A percentile compares a stretch with the other conserved stretches of the same genome.
These are phyloP conservation scores for Cronartium quercuum DNA, from an alignment of 1,284 basidiomycete species.

Conservation along the genomic window DNA sequence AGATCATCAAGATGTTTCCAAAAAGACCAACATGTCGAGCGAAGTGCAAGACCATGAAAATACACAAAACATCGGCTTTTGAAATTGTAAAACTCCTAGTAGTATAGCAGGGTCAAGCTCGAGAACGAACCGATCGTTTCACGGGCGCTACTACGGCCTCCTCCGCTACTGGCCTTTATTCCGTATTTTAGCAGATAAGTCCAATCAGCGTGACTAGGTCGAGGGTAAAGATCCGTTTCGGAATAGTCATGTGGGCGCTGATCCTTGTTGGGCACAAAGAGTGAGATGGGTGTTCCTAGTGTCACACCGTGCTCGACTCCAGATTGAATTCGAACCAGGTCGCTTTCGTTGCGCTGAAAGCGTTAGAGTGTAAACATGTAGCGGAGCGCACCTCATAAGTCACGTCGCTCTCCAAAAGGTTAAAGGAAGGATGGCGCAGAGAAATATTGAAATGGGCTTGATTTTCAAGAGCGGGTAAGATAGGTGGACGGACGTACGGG, in stretches of 20 bases:
- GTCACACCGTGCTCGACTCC: conserved; percentile 91
- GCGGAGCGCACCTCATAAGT: not conserved
- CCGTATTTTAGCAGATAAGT: conserved; percentile 98
- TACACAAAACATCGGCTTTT: not conserved
- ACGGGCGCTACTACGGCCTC: conserved; percentile 85
- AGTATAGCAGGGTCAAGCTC: not conserved
- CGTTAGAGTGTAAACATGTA: not conserved
- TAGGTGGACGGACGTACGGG: conserved; percentile 52
- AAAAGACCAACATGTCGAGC: not conserved
- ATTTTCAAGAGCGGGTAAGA: not conserved
- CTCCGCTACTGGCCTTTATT: conserved; percentile 92
- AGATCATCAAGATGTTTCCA: not conserved
- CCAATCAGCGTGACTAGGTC: conserved; percentile 95
- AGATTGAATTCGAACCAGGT: conserved; percentile 87
- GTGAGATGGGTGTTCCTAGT: conserved; percentile 90
- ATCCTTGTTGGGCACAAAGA: conserved; percentile 95
- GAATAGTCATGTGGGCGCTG: conserved; percentile 98
- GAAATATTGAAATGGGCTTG: not conserved
- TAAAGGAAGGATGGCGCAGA: not conserved
- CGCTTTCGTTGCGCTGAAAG: conserved; percentile 80
- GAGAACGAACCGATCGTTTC: conserved; percentile 78
- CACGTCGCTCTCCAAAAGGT: not conserved
- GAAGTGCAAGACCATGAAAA: not conserved
- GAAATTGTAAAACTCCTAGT: not conserved
- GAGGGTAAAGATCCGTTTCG: conserved; percentile 77